Base-by-base conservation (phyloP, 306 rosid species). In the Oemleria cerasiformis region DNA sequence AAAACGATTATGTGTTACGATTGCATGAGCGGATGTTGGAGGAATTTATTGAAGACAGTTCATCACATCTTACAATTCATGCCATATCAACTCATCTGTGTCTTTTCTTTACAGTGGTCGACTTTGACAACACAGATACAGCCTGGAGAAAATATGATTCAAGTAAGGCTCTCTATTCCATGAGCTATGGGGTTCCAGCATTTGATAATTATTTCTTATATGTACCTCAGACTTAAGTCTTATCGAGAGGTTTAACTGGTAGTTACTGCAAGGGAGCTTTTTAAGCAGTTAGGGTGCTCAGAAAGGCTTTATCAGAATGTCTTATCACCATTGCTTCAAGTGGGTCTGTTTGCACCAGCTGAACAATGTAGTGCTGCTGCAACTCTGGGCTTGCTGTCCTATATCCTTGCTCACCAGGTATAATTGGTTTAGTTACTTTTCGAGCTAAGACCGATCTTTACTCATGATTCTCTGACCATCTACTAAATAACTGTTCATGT, bases 291-390 rank as follows among this genome's bases (percentile, higher is more conserved):
- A 75, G 84, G 87, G 76, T 75, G 81, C 81, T 80, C 87, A 3
- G 87, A 70, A 68, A 82, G 78, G 78, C 84, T 87, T 61, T 82
- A 82, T 70, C 79, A 39, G 55, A 82, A 78, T 25, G 58, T 87
- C 34, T 61, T 84, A 21, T 80, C 74, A 21, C 87, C 88, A 30
- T 77, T 87, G 77, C 84, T 87, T 75, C 87, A 87, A 48, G 88
- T 84, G 49, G 87, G 86, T 59, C 76, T 84, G 43, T 84, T 75
- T 41, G 85, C 85, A 56, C 84, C 88, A 43, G 79, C 88, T 15
- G 91, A 87, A 68, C 87, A 79, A 63, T 84, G 87, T 65, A 87
- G 88, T 73, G 91, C 87, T 75, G 88, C 87, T 34, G 85, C 91
- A 59, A 77, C 82, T 53, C 80, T 87, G 47, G 85, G 82, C 42